Evolutionary conservation across 176 grass and related monocot genomes (phyloP).

Genomic region (Leersia perrieri): DNA sequence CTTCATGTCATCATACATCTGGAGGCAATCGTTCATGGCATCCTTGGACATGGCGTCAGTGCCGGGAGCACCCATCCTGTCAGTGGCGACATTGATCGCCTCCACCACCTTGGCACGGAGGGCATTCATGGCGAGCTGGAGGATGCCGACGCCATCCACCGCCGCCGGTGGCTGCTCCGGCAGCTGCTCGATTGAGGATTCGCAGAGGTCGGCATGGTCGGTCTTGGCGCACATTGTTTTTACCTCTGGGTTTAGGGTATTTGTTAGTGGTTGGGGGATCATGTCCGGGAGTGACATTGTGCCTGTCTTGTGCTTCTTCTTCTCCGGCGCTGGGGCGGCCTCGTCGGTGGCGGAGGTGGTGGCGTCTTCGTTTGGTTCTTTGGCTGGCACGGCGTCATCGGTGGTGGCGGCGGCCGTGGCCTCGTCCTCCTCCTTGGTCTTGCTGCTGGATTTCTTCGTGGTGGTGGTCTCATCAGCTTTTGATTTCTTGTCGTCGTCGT

Average conservation of each 20-base stretch:
- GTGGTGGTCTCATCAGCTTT: neutral
- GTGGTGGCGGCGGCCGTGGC: too few species aligned
- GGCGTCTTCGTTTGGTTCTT: too few species aligned
- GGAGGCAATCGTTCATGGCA: constrained; percentile 35
- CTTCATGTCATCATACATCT: constrained; percentile 44
- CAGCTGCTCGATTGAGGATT: constrained; percentile 29
- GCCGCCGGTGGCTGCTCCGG: neutral
- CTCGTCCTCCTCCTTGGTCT: too few species aligned
- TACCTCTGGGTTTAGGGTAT: constrained; percentile 16
- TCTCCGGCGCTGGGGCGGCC: neutral
- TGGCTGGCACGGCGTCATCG: too few species aligned
- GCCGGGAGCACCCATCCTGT: neutral
- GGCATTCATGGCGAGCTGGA: constrained; percentile 45
- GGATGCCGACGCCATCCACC: constrained; percentile 22
- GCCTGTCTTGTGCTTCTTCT: neutral
- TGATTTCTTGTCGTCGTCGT: neutral
- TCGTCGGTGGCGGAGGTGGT: too few species aligned
- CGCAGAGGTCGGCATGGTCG: constrained; percentile 23
- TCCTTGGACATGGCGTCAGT: neutral
- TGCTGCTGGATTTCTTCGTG: neutral
- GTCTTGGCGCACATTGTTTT: constrained; percentile 40
- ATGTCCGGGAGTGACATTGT: neutral
- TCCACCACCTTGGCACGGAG: constrained; percentile 15
- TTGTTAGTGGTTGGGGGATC: neutral
- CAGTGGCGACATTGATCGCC: constrained; percentile 18